These are phyloP conservation scores for Stropharia rugosoannulata DNA, from an alignment of 768 basidiomycete species.

Conservation along the genomic window DNA sequence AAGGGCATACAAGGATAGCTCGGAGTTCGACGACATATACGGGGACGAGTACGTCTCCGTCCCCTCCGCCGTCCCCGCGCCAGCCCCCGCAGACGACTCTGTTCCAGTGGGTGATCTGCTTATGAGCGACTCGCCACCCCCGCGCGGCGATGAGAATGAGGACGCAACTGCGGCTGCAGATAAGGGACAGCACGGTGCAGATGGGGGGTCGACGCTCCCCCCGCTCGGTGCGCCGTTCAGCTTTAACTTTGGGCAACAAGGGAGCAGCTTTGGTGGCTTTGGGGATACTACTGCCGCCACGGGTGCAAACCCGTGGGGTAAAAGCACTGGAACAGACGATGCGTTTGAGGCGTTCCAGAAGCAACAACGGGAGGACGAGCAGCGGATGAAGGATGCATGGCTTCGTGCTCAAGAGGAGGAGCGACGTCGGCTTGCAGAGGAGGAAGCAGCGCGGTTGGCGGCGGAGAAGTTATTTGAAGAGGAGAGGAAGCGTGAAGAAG, in stretches of 20 bases:
- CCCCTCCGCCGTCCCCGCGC: no score
- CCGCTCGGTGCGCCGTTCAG: slow-evolving; percentile 3
- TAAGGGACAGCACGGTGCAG: no score
- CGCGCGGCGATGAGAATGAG: not conserved
- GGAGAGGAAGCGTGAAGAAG: not conserved
- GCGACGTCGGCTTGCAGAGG: not conserved
- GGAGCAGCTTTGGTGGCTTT: not conserved
- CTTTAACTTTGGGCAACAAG: not conserved
- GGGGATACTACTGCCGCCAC: no score
- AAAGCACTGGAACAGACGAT: not conserved
- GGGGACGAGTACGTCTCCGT: slow-evolving; percentile 8
- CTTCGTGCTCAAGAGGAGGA: not conserved
- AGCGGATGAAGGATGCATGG: not conserved
- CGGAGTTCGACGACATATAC: slow-evolving; percentile 16
- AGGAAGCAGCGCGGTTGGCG: not conserved
- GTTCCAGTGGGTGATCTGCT: not conserved
- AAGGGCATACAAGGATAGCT: slow-evolving; percentile 15
- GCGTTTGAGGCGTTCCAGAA: not conserved
- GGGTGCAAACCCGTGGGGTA: not conserved
- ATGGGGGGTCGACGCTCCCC: not conserved
- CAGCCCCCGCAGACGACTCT: not conserved
- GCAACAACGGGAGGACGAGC: not conserved
- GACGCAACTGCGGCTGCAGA: not conserved
- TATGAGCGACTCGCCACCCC: not conserved
- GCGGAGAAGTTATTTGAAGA: not conserved